phyloP scores from a whole-genome alignment of 176 grass and related monocot genomes.

The Miscanthus lutarioriparius region DNA sequence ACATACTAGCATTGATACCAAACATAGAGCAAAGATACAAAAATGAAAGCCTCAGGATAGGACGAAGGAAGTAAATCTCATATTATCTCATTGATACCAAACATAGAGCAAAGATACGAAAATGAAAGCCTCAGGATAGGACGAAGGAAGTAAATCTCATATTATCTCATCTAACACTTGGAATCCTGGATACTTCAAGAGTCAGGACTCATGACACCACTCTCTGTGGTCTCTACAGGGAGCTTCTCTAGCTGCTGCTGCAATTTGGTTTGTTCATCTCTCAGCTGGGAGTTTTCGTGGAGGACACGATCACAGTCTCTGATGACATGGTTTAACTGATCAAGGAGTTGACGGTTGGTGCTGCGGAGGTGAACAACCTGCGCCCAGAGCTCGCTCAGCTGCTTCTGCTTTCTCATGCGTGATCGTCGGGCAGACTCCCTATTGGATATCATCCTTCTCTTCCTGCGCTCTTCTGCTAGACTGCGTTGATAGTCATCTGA shows the following conservation, averaged over 20 bases:
- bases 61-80: slow-evolving; percentile 32
- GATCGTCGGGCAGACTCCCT: slow-evolving; percentile 89
- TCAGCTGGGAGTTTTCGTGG: slow-evolving; percentile 70
- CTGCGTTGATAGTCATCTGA: slow-evolving; percentile 48
- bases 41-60: slow-evolving; percentile 38
- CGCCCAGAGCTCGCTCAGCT: slow-evolving; percentile 70
- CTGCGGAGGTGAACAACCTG: slow-evolving; percentile 68
- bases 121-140: slow-evolving; percentile 37
- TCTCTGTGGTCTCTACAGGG: slow-evolving; percentile 40
- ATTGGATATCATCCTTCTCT: slow-evolving; percentile 94
- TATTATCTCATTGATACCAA: slow-evolving; percentile 11
- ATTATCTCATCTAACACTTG: slow-evolving; percentile 40
- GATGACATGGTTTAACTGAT: slow-evolving; percentile 77
- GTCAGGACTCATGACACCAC: slow-evolving; percentile 8
- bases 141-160: slow-evolving; percentile 28
- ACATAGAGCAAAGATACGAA: slow-evolving; percentile 45
- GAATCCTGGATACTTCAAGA: slow-evolving; percentile 31
- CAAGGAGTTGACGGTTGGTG: slow-evolving; percentile 69
- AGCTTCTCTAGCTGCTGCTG: slow-evolving; percentile 63
- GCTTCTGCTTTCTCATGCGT: slow-evolving; percentile 97
- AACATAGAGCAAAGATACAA: slow-evolving; percentile 42
- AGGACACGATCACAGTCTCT: slow-evolving; percentile 53
- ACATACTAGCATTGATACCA: slow-evolving; percentile 30
- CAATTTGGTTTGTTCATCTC: slow-evolving; percentile 48
- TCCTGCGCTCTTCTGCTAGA: slow-evolving; percentile 70